A percentile compares a stretch with the other conserved stretches of the same genome.
phyloP scores from a whole-genome alignment of 148 eudicot genomes.

The Cornus kousa region DNA sequence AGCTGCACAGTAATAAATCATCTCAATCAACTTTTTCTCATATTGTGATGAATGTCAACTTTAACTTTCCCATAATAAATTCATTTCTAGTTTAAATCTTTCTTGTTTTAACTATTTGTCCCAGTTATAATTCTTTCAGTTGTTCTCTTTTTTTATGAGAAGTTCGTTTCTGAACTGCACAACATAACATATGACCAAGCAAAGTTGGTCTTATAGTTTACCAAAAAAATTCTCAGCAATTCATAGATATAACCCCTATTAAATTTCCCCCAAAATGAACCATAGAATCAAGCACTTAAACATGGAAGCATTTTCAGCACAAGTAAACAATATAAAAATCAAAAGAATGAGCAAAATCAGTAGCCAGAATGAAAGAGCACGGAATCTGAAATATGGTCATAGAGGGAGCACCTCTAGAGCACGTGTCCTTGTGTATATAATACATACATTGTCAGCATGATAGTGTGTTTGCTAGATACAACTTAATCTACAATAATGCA shows the following conservation, averaged over 20 bases:
- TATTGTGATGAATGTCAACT: not conserved
- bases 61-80: too few relatives aligned
- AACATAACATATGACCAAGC: not conserved
- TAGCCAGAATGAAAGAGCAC: not conserved
- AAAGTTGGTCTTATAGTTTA: not conserved
- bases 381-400: too few relatives aligned
- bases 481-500: not conserved
- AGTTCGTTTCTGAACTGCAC: not conserved
- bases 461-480: slow-evolving; percentile 1
- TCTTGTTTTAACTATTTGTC: not conserved
- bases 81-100: not conserved
- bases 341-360: not conserved
- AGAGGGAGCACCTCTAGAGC: too few relatives aligned
- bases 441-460: not conserved
- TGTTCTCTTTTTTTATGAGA: not conserved
- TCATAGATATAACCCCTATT: too few relatives aligned
- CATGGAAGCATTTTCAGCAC: not conserved
- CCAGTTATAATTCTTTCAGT: not conserved
- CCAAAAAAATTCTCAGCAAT: not conserved
- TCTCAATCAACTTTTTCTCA: not conserved
- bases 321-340: not conserved
- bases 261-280: not conserved
- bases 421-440: too few relatives aligned
- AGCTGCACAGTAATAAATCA: not conserved
- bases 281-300: not conserved